Evolutionary conservation across 345 rosid species (phyloP).

Genomic region (Eucalyptus sp.): DNA sequence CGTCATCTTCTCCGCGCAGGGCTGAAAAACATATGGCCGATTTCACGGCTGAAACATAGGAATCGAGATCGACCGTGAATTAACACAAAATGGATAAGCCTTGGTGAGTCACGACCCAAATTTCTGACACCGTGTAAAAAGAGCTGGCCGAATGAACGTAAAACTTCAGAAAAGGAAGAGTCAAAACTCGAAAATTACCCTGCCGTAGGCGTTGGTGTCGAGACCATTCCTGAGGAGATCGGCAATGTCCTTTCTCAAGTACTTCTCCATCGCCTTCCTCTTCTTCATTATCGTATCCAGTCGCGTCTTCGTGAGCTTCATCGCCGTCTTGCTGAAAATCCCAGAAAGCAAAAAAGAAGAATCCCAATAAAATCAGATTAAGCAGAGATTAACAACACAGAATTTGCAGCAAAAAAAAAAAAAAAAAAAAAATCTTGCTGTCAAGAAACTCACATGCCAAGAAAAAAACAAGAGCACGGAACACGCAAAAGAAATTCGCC

Average conservation of each 20-base stretch:
- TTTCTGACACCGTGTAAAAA: not conserved
- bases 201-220: conserved; percentile 66
- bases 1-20: not conserved
- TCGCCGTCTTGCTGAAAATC: conserved; percentile 40
- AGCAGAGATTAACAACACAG: not conserved
- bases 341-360: not conserved
- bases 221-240: conserved; percentile 58
- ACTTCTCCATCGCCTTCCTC: conserved; percentile 50
- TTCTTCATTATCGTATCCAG: conserved; percentile 62
- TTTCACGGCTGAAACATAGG: not conserved
- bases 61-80: not conserved
- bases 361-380: not conserved
- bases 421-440: no score
- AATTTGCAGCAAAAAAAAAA: not conserved
- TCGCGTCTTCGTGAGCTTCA: conserved; percentile 47
- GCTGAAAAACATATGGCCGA: not conserved
- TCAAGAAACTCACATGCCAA: not conserved
- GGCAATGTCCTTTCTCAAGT: conserved; percentile 65
- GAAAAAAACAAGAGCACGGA: not conserved
- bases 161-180: not conserved
- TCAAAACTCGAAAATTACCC: conserved; percentile 25
- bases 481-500: not conserved
- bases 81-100: not conserved
- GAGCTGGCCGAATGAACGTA: not conserved
- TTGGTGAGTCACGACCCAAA: not conserved